Base-by-base conservation (phyloP, 352 stramenopile genomes). In the Pythium diclinum region DNA sequence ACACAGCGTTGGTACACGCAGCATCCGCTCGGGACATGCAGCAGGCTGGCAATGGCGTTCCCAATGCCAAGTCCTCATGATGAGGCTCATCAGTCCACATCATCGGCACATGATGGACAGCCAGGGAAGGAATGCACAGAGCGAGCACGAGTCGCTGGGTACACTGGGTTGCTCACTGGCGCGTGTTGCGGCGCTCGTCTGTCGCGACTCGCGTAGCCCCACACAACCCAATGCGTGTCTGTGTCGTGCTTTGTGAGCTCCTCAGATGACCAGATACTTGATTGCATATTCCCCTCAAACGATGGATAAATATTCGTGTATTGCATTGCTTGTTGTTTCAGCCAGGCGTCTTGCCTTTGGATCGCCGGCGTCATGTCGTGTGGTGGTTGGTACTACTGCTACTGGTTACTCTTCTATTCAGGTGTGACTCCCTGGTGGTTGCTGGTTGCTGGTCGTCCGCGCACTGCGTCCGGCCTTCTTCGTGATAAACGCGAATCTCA, bases 221-320 rank as follows among this genome's bases (percentile, higher is more conserved):
- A 13, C 33, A 38, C 2, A 3, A 13, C 3, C 33, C 16, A 11
- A 17, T 42, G 36, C 13, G 36, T 42, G 36, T 42, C 36, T 42
- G 36, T 42, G 36, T 42, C 36, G 7, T 38, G 33, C 33, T 13
- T 38, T 9, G 33, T 38, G 33, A 38, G 33, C 33, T 38, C 33
- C 11, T 38, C 33, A 28, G 33, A n/a, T n/a, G n/a, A n/a, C n/a
- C n/a, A n/a, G n/a, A n/a, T n/a, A n/a, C n/a, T 38, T 38, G 33
- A 38, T 1, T 13, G 33, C 8, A 38, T 38, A 1, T 38, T 38
- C 11, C 3, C 13, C 36, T 16, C 9, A 14, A 42, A 17, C 13
- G 36, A 42, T 16, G 36, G 42, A 49, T 49, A 49, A 49, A 49
- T 49, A 49, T 21, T 49, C 6, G 42, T 49, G 42, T 49, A 49